These are phyloP conservation scores for Multifurca ochricompacta DNA, from an alignment of 768 basidiomycete genomes.

Conservation along the genomic window DNA sequence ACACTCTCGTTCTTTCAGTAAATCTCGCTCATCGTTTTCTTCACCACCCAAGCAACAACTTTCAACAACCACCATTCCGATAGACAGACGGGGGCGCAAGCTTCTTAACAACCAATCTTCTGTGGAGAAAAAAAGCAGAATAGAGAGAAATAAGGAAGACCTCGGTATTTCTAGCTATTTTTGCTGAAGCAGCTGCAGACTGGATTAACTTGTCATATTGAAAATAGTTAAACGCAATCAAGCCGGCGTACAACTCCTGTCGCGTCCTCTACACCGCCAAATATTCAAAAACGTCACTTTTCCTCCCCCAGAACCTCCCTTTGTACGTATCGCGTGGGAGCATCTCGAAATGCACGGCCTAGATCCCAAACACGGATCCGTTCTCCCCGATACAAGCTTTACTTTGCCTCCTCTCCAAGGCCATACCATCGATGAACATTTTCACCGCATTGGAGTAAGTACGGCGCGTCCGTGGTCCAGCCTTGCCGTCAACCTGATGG, in stretches of 20 bases:
- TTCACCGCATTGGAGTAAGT: slow-evolving; percentile 64
- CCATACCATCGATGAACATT: slow-evolving; percentile 76
- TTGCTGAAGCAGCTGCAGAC: not conserved
- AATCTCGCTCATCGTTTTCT: not conserved
- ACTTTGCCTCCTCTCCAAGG: slow-evolving; percentile 83
- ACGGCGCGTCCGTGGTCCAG: slow-evolving; percentile 72
- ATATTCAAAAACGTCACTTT: slow-evolving; percentile 68
- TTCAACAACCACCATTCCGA: not conserved
- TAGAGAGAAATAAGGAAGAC: not conserved
- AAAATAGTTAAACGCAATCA: slow-evolving; percentile 64
- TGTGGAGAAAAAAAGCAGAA: slow-evolving; percentile 7
- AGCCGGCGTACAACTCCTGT: slow-evolving; percentile 90
- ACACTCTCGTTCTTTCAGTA: not conserved
- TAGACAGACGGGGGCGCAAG: not conserved
- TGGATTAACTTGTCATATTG: not conserved
- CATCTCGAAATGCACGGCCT: slow-evolving; percentile 81
- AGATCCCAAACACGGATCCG: slow-evolving; percentile 69
- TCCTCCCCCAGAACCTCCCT: slow-evolving; percentile 49
- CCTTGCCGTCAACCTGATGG: slow-evolving; percentile 53
- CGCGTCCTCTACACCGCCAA: slow-evolving; percentile 70
- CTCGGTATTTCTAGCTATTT: not conserved
- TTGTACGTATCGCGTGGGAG: slow-evolving; percentile 66
- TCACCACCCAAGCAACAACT: not conserved
- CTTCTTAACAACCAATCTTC: not conserved
- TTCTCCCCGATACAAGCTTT: slow-evolving; percentile 72